These are phyloP conservation scores for Cymbopogon flexuosus DNA, from an alignment of 202 grass and related monocot genomes.

Conservation along the genomic window DNA sequence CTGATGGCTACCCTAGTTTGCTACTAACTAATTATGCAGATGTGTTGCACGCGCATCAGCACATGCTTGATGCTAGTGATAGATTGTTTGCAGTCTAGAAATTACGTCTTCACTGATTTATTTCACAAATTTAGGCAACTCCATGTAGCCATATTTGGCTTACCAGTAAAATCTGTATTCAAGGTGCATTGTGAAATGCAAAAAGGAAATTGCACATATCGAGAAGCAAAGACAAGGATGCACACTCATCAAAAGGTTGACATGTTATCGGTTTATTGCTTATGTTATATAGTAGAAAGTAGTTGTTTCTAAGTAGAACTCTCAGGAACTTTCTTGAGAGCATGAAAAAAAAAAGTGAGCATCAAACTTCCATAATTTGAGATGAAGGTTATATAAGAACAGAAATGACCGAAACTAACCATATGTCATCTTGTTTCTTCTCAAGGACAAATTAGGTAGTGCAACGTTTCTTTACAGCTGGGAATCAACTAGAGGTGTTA, in stretches of 20 bases:
- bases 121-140: background rate
- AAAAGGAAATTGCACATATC: background rate
- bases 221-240: background rate
- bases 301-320: background rate
- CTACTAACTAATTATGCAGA: constrained; percentile 10
- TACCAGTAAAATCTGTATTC: background rate
- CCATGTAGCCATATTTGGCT: background rate
- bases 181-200: background rate
- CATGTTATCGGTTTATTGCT: background rate
- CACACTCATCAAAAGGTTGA: background rate
- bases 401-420: background rate
- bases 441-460: background rate
- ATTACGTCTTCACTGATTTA: background rate
- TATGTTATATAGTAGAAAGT: background rate
- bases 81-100: background rate
- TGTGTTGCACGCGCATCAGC: background rate
- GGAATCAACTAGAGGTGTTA: background rate
- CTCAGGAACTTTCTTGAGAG: background rate
- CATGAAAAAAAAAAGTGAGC: background rate
- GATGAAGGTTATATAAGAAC: background rate
- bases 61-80: background rate
- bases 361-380: background rate
- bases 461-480: background rate
- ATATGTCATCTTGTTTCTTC: background rate
- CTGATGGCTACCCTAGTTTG: background rate